Base-by-base conservation (phyloP, 768 basidiomycete species). In the Coprinopsis sp. region DNA sequence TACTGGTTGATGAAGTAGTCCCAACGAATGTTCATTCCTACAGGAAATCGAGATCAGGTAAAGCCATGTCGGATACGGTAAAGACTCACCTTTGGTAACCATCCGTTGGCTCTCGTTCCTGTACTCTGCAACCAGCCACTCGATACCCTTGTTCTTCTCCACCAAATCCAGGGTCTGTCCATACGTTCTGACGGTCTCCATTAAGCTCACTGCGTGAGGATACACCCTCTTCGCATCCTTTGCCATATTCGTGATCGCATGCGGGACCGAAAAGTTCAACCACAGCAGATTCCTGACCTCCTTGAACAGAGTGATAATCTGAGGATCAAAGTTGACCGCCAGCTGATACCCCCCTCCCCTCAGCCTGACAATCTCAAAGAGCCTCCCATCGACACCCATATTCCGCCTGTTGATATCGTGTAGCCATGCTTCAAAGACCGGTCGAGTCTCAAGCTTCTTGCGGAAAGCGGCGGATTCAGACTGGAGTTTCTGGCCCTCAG, bases 121-220 rank as follows among this genome's bases (percentile, higher is more conserved):
- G 60, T 93, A 93, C 66, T 95, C 92, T 14, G 94, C 95, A 2
- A 97, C 86, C 31, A 99, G 74, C 78, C 91, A 91, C 62, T 92
- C 90, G 55, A 97, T 93, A 2, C 84, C 91, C 64, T 86, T 85
- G 62, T 97, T 91, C 33, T 76, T 77, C 61, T 96, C 87, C 56
- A 98, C 85, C 56, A 97, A 68, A 62, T 92, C 91, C 62, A 96
- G 68, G 1, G 91, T 96, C 70, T 99, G 96, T 16, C 88, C 87
- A 66, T 99, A 98, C 23, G 92, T 97, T 62, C 94, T 73, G n/a
- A 98, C 92, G 0, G 93, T 95, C 73, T 99, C 96, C 95, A 98
- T 98, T 64, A 92, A 66, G 58, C 90, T 92, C 54, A 98, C 95
- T 2, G 96, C 96, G 71, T 97, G 93, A 0, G 94, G 94, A 62